A percentile compares a stretch with the other conserved stretches of the same genome.
phyloP scores from a whole-genome alignment of 768 basidiomycete species.

The Xerocomellus intermedius region DNA sequence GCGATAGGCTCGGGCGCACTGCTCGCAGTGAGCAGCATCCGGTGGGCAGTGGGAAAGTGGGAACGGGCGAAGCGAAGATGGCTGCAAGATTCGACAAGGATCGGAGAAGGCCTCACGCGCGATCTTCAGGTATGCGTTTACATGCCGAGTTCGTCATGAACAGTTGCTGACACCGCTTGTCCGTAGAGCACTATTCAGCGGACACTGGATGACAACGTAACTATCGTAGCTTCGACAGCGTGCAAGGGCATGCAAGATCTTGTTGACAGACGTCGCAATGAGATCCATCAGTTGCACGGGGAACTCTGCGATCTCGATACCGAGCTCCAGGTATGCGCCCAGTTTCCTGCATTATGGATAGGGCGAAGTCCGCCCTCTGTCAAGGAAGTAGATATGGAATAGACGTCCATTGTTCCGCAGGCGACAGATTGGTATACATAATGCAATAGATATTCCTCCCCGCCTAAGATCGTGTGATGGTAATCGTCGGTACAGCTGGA shows the following conservation, averaged over 20 bases:
- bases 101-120: slow-evolving; percentile 60
- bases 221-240: slow-evolving; percentile 49
- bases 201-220: slow-evolving; percentile 52
- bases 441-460: slow-evolving; percentile 21
- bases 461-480: slow-evolving; percentile 25
- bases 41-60: slow-evolving; percentile 68
- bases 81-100: slow-evolving; percentile 64
- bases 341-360: slow-evolving; percentile 9
- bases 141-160: background rate
- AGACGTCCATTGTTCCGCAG: slow-evolving; percentile 8
- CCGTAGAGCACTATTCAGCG: slow-evolving; percentile 45
- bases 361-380: background rate
- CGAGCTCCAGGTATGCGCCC: slow-evolving; percentile 25
- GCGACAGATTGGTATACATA: slow-evolving; percentile 25
- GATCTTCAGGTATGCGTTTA: slow-evolving; percentile 54
- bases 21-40: slow-evolving; percentile 44
- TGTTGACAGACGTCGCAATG: slow-evolving; percentile 40
- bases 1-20: slow-evolving; percentile 60
- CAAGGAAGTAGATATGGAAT: slow-evolving; percentile 9
- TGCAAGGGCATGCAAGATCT: slow-evolving; percentile 45
- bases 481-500: slow-evolving; percentile 30
- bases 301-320: slow-evolving; percentile 42
- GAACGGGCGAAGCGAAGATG: slow-evolving; percentile 64
- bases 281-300: slow-evolving; percentile 43
- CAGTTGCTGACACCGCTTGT: slow-evolving; percentile 1